Evolutionary conservation across 2,329 filamentous ascomycete genomes (phyloP), one percentile per base, ranked within the genome.

Genomic region (Hymenoscyphus occultus): DNA sequence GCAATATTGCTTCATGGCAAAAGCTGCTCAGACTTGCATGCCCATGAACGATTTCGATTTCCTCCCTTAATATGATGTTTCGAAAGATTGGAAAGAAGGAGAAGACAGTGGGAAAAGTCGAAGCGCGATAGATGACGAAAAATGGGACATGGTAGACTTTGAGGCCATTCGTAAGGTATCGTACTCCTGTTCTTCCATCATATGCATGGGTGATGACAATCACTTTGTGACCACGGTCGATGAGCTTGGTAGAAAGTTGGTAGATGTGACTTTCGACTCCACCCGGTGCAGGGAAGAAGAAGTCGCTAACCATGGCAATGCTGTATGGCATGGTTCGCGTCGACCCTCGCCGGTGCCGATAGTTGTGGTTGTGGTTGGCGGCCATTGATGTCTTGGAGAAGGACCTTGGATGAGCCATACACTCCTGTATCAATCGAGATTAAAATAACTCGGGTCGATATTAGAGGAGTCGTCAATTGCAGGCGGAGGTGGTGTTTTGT

Each of bases 111-210:
- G 95, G 95, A 74, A 99, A 94, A 13, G 93, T 96, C 4, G 93
- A 87, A 69, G 93, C 90, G 71, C 96, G 92, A 78, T 97, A 98
- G 73, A 99, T 93, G 77, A 98, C 88, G 76, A 96, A 86, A 77
- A 98, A 98, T 3, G 95, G 96, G 19, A 98, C 90, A 77, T 99
- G 92, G 80, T 97, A 99, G 78, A 98, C 95, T 77, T 99, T 99
- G 75, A 99, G 86, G 62, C 95, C 94, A 76, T 99, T 99, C 66
- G 94, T 98, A 68, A 99, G 87, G 75, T 97, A 99, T 65, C 95
- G 90, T 22, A 99, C 86, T 12, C 95, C 95, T 62, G 91, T 96
- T 45, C 95, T 89, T 64, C 93, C 93, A 65, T 93, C 86, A 78
- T 98, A 97, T 31, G 93, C 91, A 78, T 99, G 95, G 0, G 95